Base-by-base conservation (phyloP, 2,329 filamentous ascomycete genomes). In the Diaporthe velutina region DNA sequence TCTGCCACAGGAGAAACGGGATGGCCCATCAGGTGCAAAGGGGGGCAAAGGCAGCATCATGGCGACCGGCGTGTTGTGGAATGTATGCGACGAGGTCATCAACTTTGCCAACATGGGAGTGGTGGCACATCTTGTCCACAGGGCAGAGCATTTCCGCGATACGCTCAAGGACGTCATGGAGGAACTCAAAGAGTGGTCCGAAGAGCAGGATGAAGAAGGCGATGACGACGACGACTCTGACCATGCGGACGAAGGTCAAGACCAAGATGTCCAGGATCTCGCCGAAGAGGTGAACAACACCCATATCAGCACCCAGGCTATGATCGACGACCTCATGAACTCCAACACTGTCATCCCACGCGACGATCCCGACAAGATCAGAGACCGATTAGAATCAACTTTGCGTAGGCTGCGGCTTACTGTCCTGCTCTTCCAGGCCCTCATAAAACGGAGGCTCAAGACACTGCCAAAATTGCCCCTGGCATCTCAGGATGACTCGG, bases 141-240 rank as follows among this genome's bases (percentile, higher is more conserved):
- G 93, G 80, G 93, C 93, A 2, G 91, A 94, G 78, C 89, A 95
- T 81, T 94, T 93, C 83, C 87, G 91, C 54, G 94, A 94, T 73
- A 90, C 93, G 3, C 85, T 98, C 33, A 90, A 94, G 78, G 96
- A 98, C 84, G 93, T 95, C 0, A 90, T 97, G 78, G 91, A 94
- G 76, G 96, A 98, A 84, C 83, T 98, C 77, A 94, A 95, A 81
- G 95, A 96, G 79, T 98, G 96, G 95, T 91, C 93, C 28, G 93
- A 95, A 1, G 93, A 95, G 79, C 89, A 90, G 13, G 88, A 89
- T 0, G 90, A 91, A 4, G 91, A 91, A 0, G 91, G 91, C 2
- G 88, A 89, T 19, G 86, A 89, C 0, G 87, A 89, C 33, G 85
- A 84, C 45, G 86, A 91, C 6, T 86, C 85, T 33, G 82, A 85